Evolutionary conservation across 331 rosid genomes (phyloP).

Genomic region (Quercus lobata): DNA sequence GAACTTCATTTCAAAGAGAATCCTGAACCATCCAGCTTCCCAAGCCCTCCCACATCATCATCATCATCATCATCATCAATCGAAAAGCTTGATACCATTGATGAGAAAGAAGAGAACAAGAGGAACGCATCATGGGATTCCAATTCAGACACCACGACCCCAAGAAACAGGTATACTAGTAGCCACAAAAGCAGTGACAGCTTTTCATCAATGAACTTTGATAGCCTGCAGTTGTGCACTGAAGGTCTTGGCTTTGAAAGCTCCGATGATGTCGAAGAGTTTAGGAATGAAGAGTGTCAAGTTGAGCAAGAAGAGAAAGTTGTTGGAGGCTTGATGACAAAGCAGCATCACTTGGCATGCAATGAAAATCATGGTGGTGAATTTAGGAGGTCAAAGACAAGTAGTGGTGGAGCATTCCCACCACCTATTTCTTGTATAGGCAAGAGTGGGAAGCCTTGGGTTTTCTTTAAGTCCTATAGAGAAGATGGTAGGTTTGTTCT

Average conservation of each 20-base stretch:
- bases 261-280: conserved; percentile 71
- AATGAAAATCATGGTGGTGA: conserved; percentile 22
- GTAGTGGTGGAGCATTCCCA: conserved; percentile 48
- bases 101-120: conserved; percentile 1
- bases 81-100: conserved; percentile 6
- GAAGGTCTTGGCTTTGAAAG: conserved; percentile 96
- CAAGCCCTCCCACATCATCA: conserved; percentile 11
- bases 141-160: neutral
- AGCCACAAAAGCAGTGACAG: conserved; percentile 46
- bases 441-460: conserved; percentile 71
- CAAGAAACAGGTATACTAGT: conserved; percentile 1
- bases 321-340: conserved; percentile 7
- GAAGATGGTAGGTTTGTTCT: conserved; percentile 84
- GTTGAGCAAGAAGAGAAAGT: conserved; percentile 25
- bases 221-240: conserved; percentile 79
- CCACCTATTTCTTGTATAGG: conserved; percentile 91
- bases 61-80: neutral
- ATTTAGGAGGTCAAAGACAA: conserved; percentile 45
- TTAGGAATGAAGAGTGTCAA: conserved; percentile 25
- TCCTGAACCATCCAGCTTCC: conserved; percentile 15
- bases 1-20: conserved; percentile 83
- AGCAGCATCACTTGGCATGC: conserved; percentile 1
- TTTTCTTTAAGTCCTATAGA: conserved; percentile 68
- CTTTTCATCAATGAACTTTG: conserved; percentile 58
- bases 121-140: conserved; percentile 17